A percentile compares a stretch with the other conserved stretches of the same genome.
These are phyloP conservation scores for Cryptosporidium muris DNA, from an alignment of 169 alveolate species.

Conservation along the genomic window DNA sequence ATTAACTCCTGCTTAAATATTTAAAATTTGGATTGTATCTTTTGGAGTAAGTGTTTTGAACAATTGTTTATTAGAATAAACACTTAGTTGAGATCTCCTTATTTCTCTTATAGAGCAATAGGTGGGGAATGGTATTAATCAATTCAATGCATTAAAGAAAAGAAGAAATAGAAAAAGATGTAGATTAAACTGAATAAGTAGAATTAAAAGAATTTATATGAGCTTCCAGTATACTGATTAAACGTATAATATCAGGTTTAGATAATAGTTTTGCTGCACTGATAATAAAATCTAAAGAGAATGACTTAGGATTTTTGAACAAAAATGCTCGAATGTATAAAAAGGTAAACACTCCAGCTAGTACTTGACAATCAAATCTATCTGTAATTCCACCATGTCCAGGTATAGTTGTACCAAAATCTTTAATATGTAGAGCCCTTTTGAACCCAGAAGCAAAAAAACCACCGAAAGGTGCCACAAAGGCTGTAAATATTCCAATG, in stretches of 20 bases:
- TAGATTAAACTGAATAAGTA: not conserved
- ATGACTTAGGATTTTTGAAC: conserved; percentile 60
- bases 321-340: conserved; percentile 76
- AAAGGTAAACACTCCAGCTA: conserved; percentile 89
- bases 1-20: no score
- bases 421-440: conserved; percentile 97
- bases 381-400: conserved; percentile 99
- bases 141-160: not conserved
- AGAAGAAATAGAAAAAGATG: no score
- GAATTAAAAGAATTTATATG: conserved; percentile 11
- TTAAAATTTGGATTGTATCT: no score
- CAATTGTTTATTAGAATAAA: no score
- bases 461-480: conserved; percentile 99
- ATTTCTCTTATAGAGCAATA: no score
- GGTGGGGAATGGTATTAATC: not conserved
- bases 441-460: conserved; percentile 99
- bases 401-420: conserved; percentile 97
- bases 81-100: no score
- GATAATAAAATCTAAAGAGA: conserved; percentile 47
- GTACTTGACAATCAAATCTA: conserved; percentile 97
- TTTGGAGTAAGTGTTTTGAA: no score
- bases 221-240: conserved; percentile 16
- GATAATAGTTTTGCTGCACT: conserved; percentile 56
- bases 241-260: conserved; percentile 54
- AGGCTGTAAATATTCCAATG: conserved; percentile 93